These are phyloP conservation scores for Malus hybrid DNA, from an alignment of 331 rosid genomes.

Conservation along the genomic window DNA sequence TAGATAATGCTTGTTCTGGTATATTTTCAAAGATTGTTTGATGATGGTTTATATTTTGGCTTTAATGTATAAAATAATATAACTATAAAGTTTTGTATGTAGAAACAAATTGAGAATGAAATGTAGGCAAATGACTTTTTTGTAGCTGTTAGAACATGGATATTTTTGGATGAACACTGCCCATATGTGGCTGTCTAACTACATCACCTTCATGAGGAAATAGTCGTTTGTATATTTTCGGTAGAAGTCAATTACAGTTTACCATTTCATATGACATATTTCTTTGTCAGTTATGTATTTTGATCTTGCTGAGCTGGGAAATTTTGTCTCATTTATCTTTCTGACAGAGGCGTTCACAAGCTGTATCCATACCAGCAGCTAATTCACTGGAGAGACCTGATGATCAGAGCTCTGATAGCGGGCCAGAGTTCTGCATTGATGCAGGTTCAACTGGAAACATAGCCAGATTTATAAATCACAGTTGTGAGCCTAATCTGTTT, in stretches of 20 bases:
- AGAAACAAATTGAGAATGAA: not conserved
- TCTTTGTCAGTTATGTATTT: not conserved
- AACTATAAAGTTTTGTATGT: not conserved
- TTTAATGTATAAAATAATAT: too few species aligned
- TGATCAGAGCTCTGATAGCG: conserved; percentile 49
- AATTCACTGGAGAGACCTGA: conserved; percentile 43
- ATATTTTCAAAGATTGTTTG: not conserved
- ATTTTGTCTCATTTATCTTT: not conserved
- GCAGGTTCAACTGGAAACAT: conserved; percentile 84
- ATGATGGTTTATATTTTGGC: not conserved
- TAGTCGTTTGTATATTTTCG: not conserved
- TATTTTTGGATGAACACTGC: not conserved
- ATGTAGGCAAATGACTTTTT: not conserved
- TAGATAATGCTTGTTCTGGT: not conserved
- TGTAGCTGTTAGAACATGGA: not conserved
- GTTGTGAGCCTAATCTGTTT: conserved; percentile 91
- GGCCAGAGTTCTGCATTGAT: conserved; percentile 82
- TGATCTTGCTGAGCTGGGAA: not conserved
- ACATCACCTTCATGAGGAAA: not conserved
- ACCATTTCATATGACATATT: not conserved
- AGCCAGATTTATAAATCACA: conserved; percentile 86
- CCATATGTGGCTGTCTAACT: not conserved
- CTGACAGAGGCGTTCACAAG: conserved; percentile 61
- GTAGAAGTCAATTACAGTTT: not conserved
- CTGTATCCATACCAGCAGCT: conserved; percentile 27